A percentile compares a stretch with the other conserved stretches of the same genome.
These are phyloP conservation scores for Zygnema circumcarinatum DNA, from an alignment of 139 green algal genomes.

Conservation along the genomic window DNA sequence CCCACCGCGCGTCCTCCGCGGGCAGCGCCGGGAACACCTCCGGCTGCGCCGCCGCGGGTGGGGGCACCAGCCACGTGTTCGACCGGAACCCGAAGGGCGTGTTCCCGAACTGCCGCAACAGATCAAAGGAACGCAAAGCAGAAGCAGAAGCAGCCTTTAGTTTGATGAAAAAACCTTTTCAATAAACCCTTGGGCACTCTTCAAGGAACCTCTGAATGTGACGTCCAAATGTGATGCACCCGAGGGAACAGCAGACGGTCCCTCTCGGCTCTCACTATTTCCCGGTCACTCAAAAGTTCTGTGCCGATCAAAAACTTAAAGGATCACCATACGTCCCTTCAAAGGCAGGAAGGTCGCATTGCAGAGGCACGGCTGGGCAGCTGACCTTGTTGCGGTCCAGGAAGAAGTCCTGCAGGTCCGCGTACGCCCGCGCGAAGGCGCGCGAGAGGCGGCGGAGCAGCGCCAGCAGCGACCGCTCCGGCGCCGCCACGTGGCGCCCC, in stretches of 20 bases:
- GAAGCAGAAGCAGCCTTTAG: background rate
- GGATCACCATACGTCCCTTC: too few relatives aligned
- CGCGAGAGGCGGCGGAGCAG: constrained; percentile 15
- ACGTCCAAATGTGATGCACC: background rate
- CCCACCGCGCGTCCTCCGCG: constrained; percentile 35
- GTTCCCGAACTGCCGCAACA: constrained; percentile 59
- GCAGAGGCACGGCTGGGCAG: background rate
- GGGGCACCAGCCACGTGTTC: constrained; percentile 65
- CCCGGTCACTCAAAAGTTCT: too few relatives aligned
- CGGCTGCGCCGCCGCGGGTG: constrained; percentile 22
- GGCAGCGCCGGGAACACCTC: constrained; percentile 30
- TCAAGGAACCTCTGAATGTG: background rate
- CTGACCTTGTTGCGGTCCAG: constrained; percentile 52
- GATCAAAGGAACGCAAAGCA: background rate
- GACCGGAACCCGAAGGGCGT: constrained; percentile 51
- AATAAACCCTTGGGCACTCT: background rate
- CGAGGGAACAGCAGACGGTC: background rate
- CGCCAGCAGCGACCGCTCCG: constrained; percentile 28
- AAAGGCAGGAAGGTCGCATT: too few relatives aligned
- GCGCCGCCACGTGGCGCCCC: background rate
- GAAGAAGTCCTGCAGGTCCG: constrained; percentile 46
- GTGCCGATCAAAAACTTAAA: too few relatives aligned
- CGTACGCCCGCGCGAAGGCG: constrained; percentile 51
- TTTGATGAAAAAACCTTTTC: background rate
- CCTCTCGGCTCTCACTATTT: background rate